phyloP scores from a whole-genome alignment of 148 eudicot genomes.

The Diospyros kaki region DNA sequence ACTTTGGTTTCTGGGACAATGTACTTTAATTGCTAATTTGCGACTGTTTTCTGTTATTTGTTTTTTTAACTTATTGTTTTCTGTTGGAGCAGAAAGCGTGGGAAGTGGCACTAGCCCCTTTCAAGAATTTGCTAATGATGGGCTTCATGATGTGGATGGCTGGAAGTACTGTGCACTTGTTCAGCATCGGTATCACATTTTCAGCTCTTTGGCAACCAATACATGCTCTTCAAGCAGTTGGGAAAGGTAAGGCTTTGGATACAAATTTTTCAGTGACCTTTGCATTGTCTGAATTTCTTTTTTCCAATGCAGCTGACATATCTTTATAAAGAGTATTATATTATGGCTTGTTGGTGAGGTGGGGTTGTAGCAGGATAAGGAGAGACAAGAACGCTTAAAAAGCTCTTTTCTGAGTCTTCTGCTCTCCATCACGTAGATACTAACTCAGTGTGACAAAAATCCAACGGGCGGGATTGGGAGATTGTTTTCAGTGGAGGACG shows the following conservation, averaged over 20 bases:
- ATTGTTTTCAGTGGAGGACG: not conserved
- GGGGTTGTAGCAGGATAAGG: not conserved
- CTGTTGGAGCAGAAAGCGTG: slow-evolving; percentile 75
- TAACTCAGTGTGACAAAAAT: not conserved
- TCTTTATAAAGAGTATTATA: not conserved
- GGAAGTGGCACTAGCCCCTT: slow-evolving; percentile 97
- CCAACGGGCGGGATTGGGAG: not conserved
- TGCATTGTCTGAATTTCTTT: not conserved
- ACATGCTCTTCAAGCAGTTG: slow-evolving; percentile 91
- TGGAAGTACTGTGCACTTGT: slow-evolving; percentile 95
- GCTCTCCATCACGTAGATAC: not conserved
- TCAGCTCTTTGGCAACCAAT: slow-evolving; percentile 96
- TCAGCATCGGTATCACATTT: slow-evolving; percentile 94
- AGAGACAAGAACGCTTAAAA: not conserved
- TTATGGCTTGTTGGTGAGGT: not conserved
- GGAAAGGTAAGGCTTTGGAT: slow-evolving; percentile 49
- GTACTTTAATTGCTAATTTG: not conserved
- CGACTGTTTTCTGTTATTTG: not conserved
- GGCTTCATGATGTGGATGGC: slow-evolving; percentile 99
- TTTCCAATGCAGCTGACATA: not conserved
- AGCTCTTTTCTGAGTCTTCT: not conserved
- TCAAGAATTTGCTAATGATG: slow-evolving; percentile 92
- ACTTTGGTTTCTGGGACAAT: not conserved
- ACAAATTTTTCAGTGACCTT: not conserved
- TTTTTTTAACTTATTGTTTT: slow-evolving; percentile 1